Evolutionary conservation across 148 eudicot genomes (phyloP), one percentile per base, ranked within the genome.

Genomic region (Camellia granthamiana): DNA sequence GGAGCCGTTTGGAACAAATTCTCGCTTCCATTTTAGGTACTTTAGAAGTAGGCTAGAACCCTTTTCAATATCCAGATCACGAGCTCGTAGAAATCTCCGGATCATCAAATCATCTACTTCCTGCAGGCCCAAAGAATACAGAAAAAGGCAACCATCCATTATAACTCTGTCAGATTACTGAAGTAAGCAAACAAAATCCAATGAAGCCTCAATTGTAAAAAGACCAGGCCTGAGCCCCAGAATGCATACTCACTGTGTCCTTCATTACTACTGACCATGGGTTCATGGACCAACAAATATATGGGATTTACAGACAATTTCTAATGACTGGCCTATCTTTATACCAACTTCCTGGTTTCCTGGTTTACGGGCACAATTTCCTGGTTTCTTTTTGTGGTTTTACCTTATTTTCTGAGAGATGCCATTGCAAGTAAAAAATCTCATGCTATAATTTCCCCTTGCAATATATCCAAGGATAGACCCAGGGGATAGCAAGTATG

Each of bases 11-110:
- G 94, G 91, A 71, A 91, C 87, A 75, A 88, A 89, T 47, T 82
- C 85, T 73, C 71, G 82, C 83, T 89, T 89, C 94, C 94, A 91
- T 41, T 76, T 91, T 13, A 88, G 84, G 79, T 85, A 89, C 78
- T 88, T 91, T 15, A 89, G 80, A 38, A 91, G 83, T 78, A 91
- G 75, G 23, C 67, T 68, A 44, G 88, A 76, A 52, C 88, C 94
- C 88, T 91, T 91, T 13, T 91, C 92, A 67, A 88, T 81, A 80
- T 89, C 88, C 6, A 85, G 81, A 74, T 89, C 87, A 47, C 94
- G 92, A 55, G 94, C 94, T 61, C 91, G 74, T 7, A 91, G 90
- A 79, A 91, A 91, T 77, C 94, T 89, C 78, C 92, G 81, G 63
- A 91, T 81, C 88, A 81, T 89, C 54, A 83, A 74, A 54, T 91